Base-by-base conservation (phyloP, 768 basidiomycete species). In the Amanita muscaria region DNA sequence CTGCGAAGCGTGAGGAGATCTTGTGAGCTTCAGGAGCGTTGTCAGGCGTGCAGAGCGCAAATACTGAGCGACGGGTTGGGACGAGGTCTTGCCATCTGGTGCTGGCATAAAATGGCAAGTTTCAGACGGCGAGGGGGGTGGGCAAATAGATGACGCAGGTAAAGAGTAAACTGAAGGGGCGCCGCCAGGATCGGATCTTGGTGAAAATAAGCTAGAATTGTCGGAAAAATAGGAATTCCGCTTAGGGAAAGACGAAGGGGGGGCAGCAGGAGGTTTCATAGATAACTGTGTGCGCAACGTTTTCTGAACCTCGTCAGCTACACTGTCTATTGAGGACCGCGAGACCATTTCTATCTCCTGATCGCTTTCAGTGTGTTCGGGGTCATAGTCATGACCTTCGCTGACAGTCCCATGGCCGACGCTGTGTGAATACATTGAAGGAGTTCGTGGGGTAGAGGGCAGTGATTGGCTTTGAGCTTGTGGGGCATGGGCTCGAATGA, bases 31-130 rank as follows among this genome's bases (percentile, higher is more conserved):
- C 31, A 96, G 62, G 34, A 92, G 62, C 0, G 85, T 88, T 0
- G 91, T 98, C 48, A 96, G 68, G 40, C 86, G 76, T 12, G 83
- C 75, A 27, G 93, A 97, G 34, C 83, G 88, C 47, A 96, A 68
- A 57, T 93, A 94, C 57, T 83, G 77, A 5, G 89, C 90, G 18
- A 93, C 81, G 10, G 78, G 73, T 54, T 88, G 87, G 4, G 82
- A 76, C 37, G 72, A 67, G 9, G 69, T 65, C 3, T 73, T 66
- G 44, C 65, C 68, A n/a, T 57, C 56, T 49, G 69, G 56, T 22
- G 73, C 62, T 1, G 36, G 31, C 24, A 72, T 53, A 31, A 73
- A 66, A 40, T 53, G 62, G 27, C 52, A 48, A 35, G 53, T 42
- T 42, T 74, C 72, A 24, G 68, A 59, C n/a, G 80, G 76, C 25